Evolutionary conservation across 768 basidiomycete species (phyloP).

Genomic region (Rubroboletus satanas): DNA sequence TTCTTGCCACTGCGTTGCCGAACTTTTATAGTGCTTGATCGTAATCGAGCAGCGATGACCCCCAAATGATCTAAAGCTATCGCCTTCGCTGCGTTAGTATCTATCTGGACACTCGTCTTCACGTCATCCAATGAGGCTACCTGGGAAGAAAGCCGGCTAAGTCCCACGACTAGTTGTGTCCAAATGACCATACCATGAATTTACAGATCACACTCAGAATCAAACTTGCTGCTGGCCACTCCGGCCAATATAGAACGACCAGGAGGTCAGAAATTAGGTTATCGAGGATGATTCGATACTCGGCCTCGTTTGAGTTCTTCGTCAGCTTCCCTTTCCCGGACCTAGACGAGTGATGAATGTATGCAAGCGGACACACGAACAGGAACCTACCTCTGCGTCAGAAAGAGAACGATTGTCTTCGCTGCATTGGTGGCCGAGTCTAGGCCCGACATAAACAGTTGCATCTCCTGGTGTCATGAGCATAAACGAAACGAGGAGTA

Average conservation of each 20-base stretch:
- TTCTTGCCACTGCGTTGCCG: slow-evolving; percentile 32
- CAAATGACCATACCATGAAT: slow-evolving; percentile 62
- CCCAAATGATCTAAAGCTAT: slow-evolving; percentile 94
- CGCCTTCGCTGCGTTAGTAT: slow-evolving; percentile 81
- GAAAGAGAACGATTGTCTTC: slow-evolving; percentile 73
- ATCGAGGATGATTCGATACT: slow-evolving; percentile 91
- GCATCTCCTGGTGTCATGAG: slow-evolving; percentile 52
- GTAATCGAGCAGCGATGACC: slow-evolving; percentile 81
- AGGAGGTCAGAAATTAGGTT: slow-evolving; percentile 86
- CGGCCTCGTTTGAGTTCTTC: slow-evolving; percentile 90
- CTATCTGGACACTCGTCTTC: slow-evolving; percentile 58
- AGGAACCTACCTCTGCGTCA: slow-evolving; percentile 56
- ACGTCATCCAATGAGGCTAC: slow-evolving; percentile 80
- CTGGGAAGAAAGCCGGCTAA: slow-evolving; percentile 35
- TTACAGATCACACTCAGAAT: slow-evolving; percentile 77
- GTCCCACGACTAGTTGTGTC: background rate
- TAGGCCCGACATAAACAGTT: slow-evolving; percentile 63
- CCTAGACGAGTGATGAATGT: slow-evolving; percentile 32
- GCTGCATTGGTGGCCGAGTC: slow-evolving; percentile 85
- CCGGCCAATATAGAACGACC: slow-evolving; percentile 87
- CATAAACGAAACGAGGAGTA: background rate
- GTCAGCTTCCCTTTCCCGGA: slow-evolving; percentile 85
- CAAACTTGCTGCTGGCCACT: slow-evolving; percentile 92
- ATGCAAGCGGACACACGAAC: background rate
- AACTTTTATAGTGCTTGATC: slow-evolving; percentile 48